Evolutionary conservation across 2,329 filamentous ascomycete species (phyloP).

Genomic region (Dendryphion nanum): DNA sequence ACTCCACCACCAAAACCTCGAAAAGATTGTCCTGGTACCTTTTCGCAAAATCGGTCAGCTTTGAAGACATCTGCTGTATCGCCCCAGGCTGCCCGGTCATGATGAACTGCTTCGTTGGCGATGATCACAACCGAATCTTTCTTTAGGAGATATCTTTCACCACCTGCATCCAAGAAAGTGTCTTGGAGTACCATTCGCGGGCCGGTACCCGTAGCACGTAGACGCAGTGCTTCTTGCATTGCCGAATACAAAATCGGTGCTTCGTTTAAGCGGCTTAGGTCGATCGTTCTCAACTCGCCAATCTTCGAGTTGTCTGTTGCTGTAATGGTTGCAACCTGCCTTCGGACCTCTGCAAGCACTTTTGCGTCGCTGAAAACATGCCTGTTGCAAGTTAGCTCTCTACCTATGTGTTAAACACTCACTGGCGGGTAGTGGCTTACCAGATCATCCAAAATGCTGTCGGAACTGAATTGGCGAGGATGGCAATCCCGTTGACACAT

Average conservation of each 20-base stretch:
- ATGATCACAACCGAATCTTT: constrained; percentile 28
- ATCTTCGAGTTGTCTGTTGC: not conserved
- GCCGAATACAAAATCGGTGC: constrained; percentile 36
- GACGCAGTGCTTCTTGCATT: constrained; percentile 41
- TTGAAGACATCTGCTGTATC: constrained; percentile 25
- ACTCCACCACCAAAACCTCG: constrained; percentile 22
- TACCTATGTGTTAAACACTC: no score
- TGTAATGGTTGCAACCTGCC: constrained; percentile 13
- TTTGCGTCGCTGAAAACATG: constrained; percentile 33
- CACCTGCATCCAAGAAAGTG: constrained; percentile 17
- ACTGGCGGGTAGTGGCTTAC: no score
- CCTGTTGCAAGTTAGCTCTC: no score
- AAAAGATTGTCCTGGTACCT: not conserved
- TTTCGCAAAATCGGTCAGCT: constrained; percentile 22
- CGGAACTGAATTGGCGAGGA: constrained; percentile 39
- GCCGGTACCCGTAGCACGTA: constrained; percentile 31
- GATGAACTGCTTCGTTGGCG: constrained; percentile 23
- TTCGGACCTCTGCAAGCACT: constrained; percentile 26
- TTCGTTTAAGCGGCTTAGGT: constrained; percentile 15
- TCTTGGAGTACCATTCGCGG: constrained; percentile 29
- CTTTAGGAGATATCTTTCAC: constrained; percentile 26
- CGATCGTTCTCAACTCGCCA: constrained; percentile 8
- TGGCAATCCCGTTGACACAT: constrained; percentile 34
- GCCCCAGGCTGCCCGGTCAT: constrained; percentile 25
- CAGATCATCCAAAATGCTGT: constrained; percentile 41